Conservation (phyloP, 495 filamentous ascomycete genomes). For the Neurospora intermedia region DNA sequence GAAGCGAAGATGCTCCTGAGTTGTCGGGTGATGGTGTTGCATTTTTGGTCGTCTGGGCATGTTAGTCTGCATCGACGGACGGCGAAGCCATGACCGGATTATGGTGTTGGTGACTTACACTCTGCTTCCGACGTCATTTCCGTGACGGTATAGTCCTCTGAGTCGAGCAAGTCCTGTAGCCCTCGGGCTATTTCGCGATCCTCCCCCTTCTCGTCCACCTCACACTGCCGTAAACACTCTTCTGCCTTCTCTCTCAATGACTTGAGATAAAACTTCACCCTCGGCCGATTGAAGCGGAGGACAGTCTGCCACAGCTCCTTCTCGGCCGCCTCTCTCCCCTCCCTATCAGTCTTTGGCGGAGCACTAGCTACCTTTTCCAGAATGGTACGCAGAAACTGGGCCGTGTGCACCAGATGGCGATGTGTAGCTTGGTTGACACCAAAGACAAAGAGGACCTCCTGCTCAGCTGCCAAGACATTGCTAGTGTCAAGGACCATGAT, state of each 20-base stretch:
- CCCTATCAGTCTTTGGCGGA: background rate
- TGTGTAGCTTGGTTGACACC: constrained; percentile 9
- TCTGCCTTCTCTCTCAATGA: background rate
- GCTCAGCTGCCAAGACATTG: background rate
- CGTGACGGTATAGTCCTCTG: background rate
- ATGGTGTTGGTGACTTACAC: background rate
- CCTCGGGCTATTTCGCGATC: background rate
- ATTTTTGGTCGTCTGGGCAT: background rate
- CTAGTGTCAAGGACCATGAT: constrained; percentile 6
- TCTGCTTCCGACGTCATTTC: background rate
- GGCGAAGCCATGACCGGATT: no score
- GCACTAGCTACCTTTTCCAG: background rate
- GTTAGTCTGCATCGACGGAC: background rate
- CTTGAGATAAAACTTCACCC: background rate
- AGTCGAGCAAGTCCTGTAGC: background rate
- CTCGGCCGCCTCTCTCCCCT: background rate
- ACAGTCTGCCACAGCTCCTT: background rate
- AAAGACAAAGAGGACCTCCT: constrained; percentile 13
- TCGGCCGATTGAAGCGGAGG: background rate
- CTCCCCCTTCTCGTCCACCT: background rate
- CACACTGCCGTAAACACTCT: background rate
- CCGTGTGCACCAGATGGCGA: background rate
- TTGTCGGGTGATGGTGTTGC: background rate
- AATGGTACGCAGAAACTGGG: background rate
- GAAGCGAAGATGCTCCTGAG: background rate